phyloP scores from a whole-genome alignment of 2,329 filamentous ascomycete species.

The Talaromyces funiculosus region DNA sequence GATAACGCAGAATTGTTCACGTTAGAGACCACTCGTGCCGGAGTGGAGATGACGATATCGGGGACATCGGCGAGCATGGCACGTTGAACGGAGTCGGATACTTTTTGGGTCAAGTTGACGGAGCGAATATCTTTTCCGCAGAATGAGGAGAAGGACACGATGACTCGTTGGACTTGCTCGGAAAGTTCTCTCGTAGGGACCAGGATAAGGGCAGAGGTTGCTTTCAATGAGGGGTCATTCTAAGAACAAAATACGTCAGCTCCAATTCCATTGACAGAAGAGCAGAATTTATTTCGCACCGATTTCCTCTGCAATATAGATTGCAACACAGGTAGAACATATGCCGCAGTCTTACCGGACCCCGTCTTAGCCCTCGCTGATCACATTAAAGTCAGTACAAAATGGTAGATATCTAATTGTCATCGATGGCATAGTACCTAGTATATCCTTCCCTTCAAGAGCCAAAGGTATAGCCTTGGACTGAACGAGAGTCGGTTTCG shows the following conservation, averaged over 20 bases:
- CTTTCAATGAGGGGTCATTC: conserved; percentile 35
- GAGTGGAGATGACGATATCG: conserved; percentile 87
- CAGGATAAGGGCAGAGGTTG: conserved; percentile 74
- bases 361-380: conserved; percentile 85
- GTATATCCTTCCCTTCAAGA: conserved; percentile 78
- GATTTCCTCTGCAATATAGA: conserved; percentile 73
- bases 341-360: conserved; percentile 96
- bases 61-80: conserved; percentile 79
- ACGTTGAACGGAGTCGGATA: conserved; percentile 81
- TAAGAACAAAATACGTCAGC: conserved; percentile 15
- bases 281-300: conserved; percentile 34
- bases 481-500: conserved; percentile 83
- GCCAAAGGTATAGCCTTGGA: conserved; percentile 80
- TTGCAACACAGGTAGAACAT: conserved; percentile 83
- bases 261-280: not conserved
- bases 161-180: conserved; percentile 76
- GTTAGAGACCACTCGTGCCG: conserved; percentile 73
- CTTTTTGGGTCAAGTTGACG: conserved; percentile 83
- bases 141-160: conserved; percentile 71
- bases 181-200: conserved; percentile 93
- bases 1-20: conserved; percentile 67
- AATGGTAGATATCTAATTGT: no score
- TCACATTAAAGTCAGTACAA: conserved; percentile 17
- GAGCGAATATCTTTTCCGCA: conserved; percentile 77
- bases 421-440: conserved; percentile 43